Percentiles rank a stretch among this genome's conserved stretches.
These are phyloP conservation scores for Symbiotaphrina buchneri DNA, from an alignment of 495 filamentous ascomycete genomes.

Conservation along the genomic window DNA sequence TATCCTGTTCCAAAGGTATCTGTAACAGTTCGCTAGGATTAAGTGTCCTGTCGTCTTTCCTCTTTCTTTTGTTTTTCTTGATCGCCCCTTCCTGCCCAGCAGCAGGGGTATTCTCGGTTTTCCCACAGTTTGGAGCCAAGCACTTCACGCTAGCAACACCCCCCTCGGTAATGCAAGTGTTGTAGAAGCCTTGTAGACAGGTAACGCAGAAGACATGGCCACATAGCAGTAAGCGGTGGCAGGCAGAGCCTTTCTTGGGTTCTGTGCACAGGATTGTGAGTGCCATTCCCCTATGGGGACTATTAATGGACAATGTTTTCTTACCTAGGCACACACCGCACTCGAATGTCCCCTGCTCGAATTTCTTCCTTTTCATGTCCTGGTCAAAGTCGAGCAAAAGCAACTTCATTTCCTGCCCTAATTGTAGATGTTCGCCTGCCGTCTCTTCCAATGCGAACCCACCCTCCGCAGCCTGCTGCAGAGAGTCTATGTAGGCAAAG, in stretches of 20 bases:
- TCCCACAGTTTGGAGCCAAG: conserved; percentile 51
- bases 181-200: conserved; percentile 81
- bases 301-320: conserved; percentile 3
- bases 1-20: conserved; percentile 52
- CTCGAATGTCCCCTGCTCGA: conserved; percentile 68
- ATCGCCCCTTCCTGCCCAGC: conserved; percentile 5
- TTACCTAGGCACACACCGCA: conserved; percentile 65
- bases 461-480: conserved; percentile 58
- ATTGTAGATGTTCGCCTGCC: conserved; percentile 19
- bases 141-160: conserved; percentile 60
- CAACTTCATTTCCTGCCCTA: conserved; percentile 39
- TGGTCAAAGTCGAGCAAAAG: conserved; percentile 60
- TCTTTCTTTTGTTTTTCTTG: conserved; percentile 14
- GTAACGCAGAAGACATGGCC: conserved; percentile 74
- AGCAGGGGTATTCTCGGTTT: conserved; percentile 16
- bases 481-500: conserved; percentile 66
- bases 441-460: conserved; percentile 50
- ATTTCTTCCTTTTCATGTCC: conserved; percentile 44
- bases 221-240: conserved; percentile 59
- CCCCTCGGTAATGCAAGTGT: conserved; percentile 64
- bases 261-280: conserved; percentile 23
- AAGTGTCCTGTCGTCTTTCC: conserved; percentile 35
- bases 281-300: not conserved
- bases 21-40: conserved; percentile 74
- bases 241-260: conserved; percentile 70